Base-by-base conservation (phyloP, 2,329 filamentous ascomycete species). In the Cercospora citrullina region DNA sequence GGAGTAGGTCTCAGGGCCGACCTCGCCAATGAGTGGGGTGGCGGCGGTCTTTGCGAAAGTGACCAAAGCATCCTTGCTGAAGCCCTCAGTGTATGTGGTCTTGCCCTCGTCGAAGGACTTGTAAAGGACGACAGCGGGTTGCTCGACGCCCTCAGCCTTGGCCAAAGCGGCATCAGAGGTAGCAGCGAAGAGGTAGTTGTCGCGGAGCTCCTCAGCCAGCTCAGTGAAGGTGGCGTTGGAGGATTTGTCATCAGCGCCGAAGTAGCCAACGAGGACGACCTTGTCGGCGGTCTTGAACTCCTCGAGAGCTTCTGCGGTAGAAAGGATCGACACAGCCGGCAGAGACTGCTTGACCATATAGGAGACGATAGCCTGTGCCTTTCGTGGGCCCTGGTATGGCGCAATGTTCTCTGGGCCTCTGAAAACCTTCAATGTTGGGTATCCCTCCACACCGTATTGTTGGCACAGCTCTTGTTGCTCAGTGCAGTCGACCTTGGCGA, bases 341-440 rank as follows among this genome's bases (percentile, higher is more conserved):
- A 99, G 88, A 28, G 92, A 92, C 85, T 98, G 95, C 88, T 98
- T 99, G 81, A 93, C 91, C 95, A 99, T 99, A 87, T 97, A 98
- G 28, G 89, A 91, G 72, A 90, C 81, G 75, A 91, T 89, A 39
- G 87, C 84, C 81, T 88, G 89, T 73, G 94, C 90, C 86, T 98
- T 97, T 81, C 95, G 89, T 82, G 93, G 90, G 79, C 95, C 95
- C 76, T 86, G 85, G 84, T 99, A 99, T 72, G 94, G 90, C 73
- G 87, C 85, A 79, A 92, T 83, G 80, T 91, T 92, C 10, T 97
- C 92, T 53, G 84, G 82, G 75, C 95, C 94, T 77, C 94, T 93
- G 93, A 99, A 99, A 83, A 99, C 89, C 90, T 98, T 99, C 79
- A 99, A 89, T 74, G 95, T 99, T 71, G 95, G 95, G 87, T 99